Evolutionary conservation across 768 basidiomycete species (phyloP).

Genomic region (Leucocoprinus leucothites): DNA sequence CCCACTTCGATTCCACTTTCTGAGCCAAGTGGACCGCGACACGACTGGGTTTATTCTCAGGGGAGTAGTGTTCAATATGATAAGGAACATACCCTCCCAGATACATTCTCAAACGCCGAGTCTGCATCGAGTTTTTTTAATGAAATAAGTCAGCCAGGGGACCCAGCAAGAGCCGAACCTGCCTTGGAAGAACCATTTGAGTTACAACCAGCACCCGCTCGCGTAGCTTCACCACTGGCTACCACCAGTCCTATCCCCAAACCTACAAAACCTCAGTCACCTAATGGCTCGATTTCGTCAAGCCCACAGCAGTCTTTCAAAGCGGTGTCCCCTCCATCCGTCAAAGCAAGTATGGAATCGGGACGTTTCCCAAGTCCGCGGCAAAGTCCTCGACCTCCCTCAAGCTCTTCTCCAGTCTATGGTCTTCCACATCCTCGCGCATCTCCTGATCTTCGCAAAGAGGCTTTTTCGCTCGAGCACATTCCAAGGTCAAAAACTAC

Average conservation of each 20-base stretch:
- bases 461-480: background rate
- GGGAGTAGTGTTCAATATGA: background rate
- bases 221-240: background rate
- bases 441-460: background rate
- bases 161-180: background rate
- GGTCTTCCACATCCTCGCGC: background rate
- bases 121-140: background rate
- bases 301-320: background rate
- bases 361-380: background rate
- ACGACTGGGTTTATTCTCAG: background rate
- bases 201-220: background rate
- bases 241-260: background rate
- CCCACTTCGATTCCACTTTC: background rate
- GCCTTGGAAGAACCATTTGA: background rate
- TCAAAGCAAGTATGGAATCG: background rate
- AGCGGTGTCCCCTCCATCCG: background rate
- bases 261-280: background rate
- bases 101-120: background rate
- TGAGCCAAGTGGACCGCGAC: background rate
- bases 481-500: constrained; percentile 3
- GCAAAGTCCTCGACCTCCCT: background rate
- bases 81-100: background rate
- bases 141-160: background rate
- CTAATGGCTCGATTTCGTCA: background rate
- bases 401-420: constrained; percentile 1